These are phyloP conservation scores for Oryza longistaminata DNA, from an alignment of 176 grass and related monocot species.

Conservation along the genomic window DNA sequence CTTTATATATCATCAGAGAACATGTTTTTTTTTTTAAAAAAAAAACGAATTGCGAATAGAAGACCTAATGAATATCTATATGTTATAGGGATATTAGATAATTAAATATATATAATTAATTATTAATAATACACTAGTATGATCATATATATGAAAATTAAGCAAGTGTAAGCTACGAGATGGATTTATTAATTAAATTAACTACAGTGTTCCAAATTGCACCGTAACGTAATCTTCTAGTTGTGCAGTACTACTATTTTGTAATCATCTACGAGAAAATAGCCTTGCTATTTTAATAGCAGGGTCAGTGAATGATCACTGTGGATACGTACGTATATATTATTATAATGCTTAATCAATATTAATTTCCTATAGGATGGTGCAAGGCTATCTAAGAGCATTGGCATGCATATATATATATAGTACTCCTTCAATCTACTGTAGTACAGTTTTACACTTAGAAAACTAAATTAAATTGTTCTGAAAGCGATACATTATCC, in stretches of 20 bases:
- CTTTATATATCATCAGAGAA: background rate
- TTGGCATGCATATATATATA: slow-evolving; percentile 22
- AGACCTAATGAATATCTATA: background rate
- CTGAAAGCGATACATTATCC: slow-evolving; percentile 41
- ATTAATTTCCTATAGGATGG: background rate
- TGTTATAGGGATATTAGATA: background rate
- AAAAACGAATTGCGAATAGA: no score
- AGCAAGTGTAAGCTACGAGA: no score
- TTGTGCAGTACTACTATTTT: no score
- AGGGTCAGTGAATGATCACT: background rate
- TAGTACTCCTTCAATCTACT: slow-evolving; percentile 14
- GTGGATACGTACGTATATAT: background rate
- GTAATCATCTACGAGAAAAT: background rate
- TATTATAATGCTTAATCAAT: background rate
- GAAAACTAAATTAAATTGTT: background rate
- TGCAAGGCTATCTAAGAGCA: background rate
- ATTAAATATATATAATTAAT: background rate
- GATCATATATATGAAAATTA: no score
- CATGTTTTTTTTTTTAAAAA: background rate
- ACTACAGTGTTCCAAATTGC: no score
- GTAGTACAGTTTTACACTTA: slow-evolving; percentile 12
- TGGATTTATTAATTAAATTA: no score
- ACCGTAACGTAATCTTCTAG: no score
- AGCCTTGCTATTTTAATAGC: background rate
- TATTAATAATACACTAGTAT: no score